A percentile compares a stretch with the other conserved stretches of the same genome.
phyloP scores from a whole-genome alignment of 177 flowering plant species.

The Vitis hybrid region DNA sequence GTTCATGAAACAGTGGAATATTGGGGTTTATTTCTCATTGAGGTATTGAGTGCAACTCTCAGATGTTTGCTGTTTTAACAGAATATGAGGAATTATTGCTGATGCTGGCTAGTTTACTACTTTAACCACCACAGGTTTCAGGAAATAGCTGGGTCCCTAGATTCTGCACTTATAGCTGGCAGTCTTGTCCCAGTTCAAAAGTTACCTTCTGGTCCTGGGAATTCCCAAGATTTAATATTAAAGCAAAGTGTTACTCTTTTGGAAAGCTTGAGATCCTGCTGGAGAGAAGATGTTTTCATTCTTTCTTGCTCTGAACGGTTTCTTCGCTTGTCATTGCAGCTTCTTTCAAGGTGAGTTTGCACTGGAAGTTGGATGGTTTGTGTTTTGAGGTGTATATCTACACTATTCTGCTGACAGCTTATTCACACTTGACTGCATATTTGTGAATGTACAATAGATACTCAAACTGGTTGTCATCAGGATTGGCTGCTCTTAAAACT shows the following conservation, averaged over 20 bases:
- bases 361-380: background rate
- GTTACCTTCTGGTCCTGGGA: constrained; percentile 32
- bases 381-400: background rate
- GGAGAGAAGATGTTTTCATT: constrained; percentile 89
- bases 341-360: constrained; percentile 71
- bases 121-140: constrained; percentile 67
- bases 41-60: constrained; percentile 49
- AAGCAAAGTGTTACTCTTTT: constrained; percentile 76
- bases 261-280: constrained; percentile 86
- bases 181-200: constrained; percentile 52
- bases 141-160: constrained; percentile 90
- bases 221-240: constrained; percentile 45
- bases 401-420: background rate
- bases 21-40: constrained; percentile 88
- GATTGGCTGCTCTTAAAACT: constrained; percentile 63
- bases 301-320: constrained; percentile 88
- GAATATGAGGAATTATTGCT: background rate
- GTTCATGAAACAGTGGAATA: constrained; percentile 94
- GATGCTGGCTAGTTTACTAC: constrained; percentile 7
- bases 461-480: constrained; percentile 79
- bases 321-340: constrained; percentile 86
- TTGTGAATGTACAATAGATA: constrained; percentile 44
- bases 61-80: background rate
- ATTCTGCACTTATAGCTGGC: constrained; percentile 61
- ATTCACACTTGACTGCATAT: background rate